Percentiles rank a stretch among this genome's conserved stretches.
Conservation (phyloP, 257 asterid genomes). For the Knoxia roxburghii region DNA sequence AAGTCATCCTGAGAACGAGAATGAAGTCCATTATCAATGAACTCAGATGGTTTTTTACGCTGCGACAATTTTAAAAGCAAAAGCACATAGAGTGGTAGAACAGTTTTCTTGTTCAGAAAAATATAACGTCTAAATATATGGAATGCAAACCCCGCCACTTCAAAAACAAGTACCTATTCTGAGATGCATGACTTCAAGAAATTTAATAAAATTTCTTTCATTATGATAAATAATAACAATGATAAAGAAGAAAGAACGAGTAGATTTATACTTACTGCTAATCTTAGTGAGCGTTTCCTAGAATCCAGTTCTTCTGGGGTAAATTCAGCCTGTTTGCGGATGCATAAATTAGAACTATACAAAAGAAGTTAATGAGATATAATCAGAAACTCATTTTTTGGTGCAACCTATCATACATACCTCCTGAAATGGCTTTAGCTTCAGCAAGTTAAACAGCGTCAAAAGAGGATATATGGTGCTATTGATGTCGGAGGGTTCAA, state of each 20-base stretch:
- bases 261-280: constrained; percentile 30
- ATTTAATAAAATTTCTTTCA: background rate
- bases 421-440: constrained; percentile 55
- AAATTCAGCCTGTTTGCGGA: constrained; percentile 62
- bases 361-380: background rate
- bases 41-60: background rate
- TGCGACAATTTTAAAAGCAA: too few relatives aligned
- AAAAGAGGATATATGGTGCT: constrained; percentile 65
- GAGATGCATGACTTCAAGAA: background rate
- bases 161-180: background rate
- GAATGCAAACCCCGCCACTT: background rate
- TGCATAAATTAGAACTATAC: background rate
- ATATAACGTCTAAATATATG: background rate
- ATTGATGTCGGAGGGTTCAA: constrained; percentile 55
- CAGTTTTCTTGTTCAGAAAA: background rate
- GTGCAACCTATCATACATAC: constrained; percentile 27
- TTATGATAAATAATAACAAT: background rate
- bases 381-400: background rate
- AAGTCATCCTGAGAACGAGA: constrained; percentile 39
- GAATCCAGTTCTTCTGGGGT: constrained; percentile 81
- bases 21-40: constrained; percentile 12
- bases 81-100: background rate
- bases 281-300: constrained; percentile 50
- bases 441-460: constrained; percentile 52
- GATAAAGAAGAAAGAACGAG: background rate